Evolutionary conservation across 768 basidiomycete species (phyloP).

Genomic region (Strobilomyces echinocephalus): DNA sequence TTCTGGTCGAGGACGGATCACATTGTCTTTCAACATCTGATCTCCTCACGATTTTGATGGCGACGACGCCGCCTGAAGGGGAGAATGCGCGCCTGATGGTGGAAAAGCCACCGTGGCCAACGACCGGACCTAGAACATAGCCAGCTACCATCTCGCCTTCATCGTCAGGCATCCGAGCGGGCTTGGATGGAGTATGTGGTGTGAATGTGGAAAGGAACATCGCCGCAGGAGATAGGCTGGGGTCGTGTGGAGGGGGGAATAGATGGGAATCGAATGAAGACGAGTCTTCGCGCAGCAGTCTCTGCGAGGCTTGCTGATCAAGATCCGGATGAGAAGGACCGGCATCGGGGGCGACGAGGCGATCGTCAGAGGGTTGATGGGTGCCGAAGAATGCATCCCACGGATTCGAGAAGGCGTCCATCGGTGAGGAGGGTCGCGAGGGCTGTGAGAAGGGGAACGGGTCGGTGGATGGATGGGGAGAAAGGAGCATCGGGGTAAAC

Average conservation of each 20-base stretch:
- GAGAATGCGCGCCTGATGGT: slow-evolving; percentile 67
- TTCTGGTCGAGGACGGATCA: slow-evolving; percentile 44
- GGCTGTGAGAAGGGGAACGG: slow-evolving; percentile 6
- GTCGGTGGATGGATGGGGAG: neutral
- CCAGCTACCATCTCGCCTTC: slow-evolving; percentile 65
- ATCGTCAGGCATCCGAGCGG: slow-evolving; percentile 47
- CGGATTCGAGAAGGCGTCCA: slow-evolving; percentile 6
- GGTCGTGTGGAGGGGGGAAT: slow-evolving; percentile 12
- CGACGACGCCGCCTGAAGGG: slow-evolving; percentile 61
- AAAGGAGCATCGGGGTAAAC: neutral
- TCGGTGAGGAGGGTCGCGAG: slow-evolving; percentile 1
- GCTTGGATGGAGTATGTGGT: slow-evolving; percentile 32
- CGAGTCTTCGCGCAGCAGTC: slow-evolving; percentile 7
- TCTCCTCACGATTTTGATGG: slow-evolving; percentile 77
- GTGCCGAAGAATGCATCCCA: slow-evolving; percentile 7
- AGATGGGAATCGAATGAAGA: neutral
- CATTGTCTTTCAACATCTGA: slow-evolving; percentile 51
- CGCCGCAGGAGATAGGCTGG: slow-evolving; percentile 59
- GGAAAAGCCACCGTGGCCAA: slow-evolving; percentile 81
- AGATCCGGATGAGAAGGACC: slow-evolving; percentile 22
- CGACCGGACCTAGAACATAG: slow-evolving; percentile 69
- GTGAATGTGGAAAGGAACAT: slow-evolving; percentile 68
- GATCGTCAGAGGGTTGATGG: slow-evolving; percentile 3
- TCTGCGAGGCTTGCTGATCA: slow-evolving; percentile 23
- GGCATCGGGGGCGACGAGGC: neutral